A percentile compares a stretch with the other conserved stretches of the same genome.
These are phyloP conservation scores for Dothiorella sarmentorum DNA, from an alignment of 2,329 filamentous ascomycete species.

Conservation along the genomic window DNA sequence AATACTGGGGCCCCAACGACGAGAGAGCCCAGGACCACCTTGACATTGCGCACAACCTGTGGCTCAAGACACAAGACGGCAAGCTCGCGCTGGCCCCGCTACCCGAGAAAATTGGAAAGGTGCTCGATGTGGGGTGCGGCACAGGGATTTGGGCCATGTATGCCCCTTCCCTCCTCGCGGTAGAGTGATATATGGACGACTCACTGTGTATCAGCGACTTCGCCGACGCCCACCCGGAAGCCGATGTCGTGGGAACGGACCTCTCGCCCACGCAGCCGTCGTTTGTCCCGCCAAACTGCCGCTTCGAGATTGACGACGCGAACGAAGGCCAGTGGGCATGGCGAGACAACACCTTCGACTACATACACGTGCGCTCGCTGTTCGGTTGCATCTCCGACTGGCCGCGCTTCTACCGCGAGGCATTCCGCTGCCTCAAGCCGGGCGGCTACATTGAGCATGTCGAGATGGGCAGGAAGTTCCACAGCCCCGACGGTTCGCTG, in stretches of 20 bases:
- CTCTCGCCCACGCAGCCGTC: slow-evolving; percentile 39
- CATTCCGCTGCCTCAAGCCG: slow-evolving; percentile 23
- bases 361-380: slow-evolving; percentile 37
- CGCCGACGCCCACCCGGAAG: slow-evolving; percentile 30
- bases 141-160: slow-evolving; percentile 21
- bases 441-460: slow-evolving; percentile 30
- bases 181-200: slow-evolving; percentile 24
- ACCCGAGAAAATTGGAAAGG: slow-evolving; percentile 18
- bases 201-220: not conserved
- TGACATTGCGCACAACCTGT: slow-evolving; percentile 45
- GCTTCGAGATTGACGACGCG: slow-evolving; percentile 48
- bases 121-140: slow-evolving; percentile 17
- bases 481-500: slow-evolving; percentile 25
- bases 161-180: slow-evolving; percentile 21
- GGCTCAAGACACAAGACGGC: slow-evolving; percentile 34
- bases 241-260: slow-evolving; percentile 46
- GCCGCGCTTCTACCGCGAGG: slow-evolving; percentile 25
- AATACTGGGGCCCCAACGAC: slow-evolving; percentile 40
- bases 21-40: slow-evolving; percentile 42
- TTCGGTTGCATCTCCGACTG: slow-evolving; percentile 27
- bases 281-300: slow-evolving; percentile 46
- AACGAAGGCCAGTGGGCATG: slow-evolving; percentile 22
- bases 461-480: slow-evolving; percentile 26
- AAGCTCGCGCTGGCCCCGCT: slow-evolving; percentile 35
- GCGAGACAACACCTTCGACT: slow-evolving; percentile 44